phyloP scores from a whole-genome alignment of 106 monocot genomes.

The Vanilla planifolia region DNA sequence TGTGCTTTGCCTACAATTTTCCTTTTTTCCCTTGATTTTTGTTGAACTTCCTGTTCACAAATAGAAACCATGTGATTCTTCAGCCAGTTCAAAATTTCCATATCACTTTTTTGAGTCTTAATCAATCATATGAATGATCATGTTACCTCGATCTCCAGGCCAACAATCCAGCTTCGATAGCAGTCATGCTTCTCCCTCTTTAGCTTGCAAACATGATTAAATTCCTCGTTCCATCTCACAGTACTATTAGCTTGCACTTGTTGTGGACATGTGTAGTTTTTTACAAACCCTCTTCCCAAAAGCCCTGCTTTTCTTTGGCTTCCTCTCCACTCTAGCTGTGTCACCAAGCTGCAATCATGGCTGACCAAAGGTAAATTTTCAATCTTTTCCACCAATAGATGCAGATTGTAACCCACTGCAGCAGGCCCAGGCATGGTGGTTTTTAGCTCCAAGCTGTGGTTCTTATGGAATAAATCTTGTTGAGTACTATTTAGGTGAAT shows the following conservation, averaged over 20 bases:
- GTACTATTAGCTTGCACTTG: conserved; percentile 8
- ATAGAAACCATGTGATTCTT: not conserved
- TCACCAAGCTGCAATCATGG: conserved; percentile 12
- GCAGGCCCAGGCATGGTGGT: conserved; percentile 5
- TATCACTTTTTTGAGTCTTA: too few relatives aligned
- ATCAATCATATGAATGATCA: not conserved
- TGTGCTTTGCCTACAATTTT: conserved; percentile 12
- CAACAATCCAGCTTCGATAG: conserved; percentile 34
- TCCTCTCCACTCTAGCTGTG: conserved; percentile 38
- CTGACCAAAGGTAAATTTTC: conserved; percentile 11
- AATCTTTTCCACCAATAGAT: conserved; percentile 21
- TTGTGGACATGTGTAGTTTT: conserved; percentile 18
- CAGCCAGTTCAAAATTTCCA: too few relatives aligned
- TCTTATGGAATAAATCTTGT: too few relatives aligned
- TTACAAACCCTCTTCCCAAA: conserved; percentile 9
- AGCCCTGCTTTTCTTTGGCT: conserved; percentile 14
- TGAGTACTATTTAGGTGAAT: too few relatives aligned
- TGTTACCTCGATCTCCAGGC: conserved; percentile 34
- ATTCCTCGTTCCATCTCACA: conserved; percentile 35
- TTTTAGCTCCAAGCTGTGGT: too few relatives aligned
- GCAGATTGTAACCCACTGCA: conserved; percentile 18
- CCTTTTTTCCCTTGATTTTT: conserved; percentile 1
- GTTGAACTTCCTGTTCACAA: conserved; percentile 20
- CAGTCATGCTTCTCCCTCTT: conserved; percentile 9
- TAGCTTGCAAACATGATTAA: conserved; percentile 33